Percentiles rank a stretch among this genome's conserved stretches.
Evolutionary conservation across 192 early-diverging fungal genomes (phyloP).

Genomic region (Powellomyces hirtus): DNA sequence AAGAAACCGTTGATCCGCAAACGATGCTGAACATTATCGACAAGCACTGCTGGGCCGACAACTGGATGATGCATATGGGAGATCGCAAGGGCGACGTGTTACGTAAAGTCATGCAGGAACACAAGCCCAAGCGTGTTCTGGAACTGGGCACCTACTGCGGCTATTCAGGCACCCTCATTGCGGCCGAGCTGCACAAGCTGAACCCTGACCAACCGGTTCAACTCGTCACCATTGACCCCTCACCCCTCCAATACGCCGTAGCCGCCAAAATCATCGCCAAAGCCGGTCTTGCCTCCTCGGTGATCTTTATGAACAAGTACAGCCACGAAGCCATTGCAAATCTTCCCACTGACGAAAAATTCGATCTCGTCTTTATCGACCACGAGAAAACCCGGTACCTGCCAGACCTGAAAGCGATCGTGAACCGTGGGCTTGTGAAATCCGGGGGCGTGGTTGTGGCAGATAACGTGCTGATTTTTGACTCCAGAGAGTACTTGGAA

Average conservation of each 20-base stretch:
- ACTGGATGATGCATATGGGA: background rate
- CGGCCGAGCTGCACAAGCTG: background rate
- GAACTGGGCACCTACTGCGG: background rate
- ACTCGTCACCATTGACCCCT: background rate
- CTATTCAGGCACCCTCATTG: background rate
- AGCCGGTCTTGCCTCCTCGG: background rate
- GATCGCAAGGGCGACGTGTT: background rate
- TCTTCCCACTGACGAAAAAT: background rate
- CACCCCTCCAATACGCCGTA: background rate
- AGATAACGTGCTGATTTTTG: background rate
- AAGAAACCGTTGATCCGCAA: no score
- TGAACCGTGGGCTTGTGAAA: background rate
- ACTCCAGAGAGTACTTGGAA: slow-evolving; percentile 1
- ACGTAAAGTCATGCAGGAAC: background rate
- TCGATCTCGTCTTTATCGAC: slow-evolving; percentile 6
- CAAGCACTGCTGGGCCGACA: background rate
- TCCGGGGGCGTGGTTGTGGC: background rate
- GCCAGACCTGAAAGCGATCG: background rate
- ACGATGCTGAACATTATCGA: no score
- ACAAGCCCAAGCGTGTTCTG: background rate
- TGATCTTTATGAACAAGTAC: background rate
- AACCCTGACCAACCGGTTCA: background rate
- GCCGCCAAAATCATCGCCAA: background rate
- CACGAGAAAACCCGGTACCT: background rate
- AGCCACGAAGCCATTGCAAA: background rate